phyloP scores from a whole-genome alignment of 306 rosid genomes.

The Elaeagnus macrophylla region DNA sequence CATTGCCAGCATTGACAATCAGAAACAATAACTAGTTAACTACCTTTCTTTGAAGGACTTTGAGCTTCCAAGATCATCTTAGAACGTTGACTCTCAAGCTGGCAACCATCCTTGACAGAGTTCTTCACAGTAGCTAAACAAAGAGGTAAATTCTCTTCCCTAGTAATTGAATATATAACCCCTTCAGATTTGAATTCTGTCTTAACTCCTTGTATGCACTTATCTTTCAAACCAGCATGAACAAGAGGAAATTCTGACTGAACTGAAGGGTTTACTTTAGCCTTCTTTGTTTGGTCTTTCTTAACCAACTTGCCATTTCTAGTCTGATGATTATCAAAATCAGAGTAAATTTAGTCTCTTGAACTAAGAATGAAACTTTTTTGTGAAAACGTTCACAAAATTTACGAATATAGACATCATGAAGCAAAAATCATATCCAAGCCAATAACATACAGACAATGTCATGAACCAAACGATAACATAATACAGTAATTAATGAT shows the following conservation, averaged over 20 bases:
- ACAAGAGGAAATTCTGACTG: slow-evolving; percentile 8
- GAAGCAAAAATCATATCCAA: not conserved
- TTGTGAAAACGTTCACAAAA: not conserved
- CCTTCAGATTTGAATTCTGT: slow-evolving; percentile 30
- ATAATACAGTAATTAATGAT: not conserved
- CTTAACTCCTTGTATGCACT: slow-evolving; percentile 20
- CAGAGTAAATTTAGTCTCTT: slow-evolving; percentile 10
- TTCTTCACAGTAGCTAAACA: slow-evolving; percentile 11
- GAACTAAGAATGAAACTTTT: not conserved
- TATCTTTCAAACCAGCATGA: slow-evolving; percentile 24
- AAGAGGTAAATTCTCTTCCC: slow-evolving; percentile 24
- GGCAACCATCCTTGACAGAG: slow-evolving; percentile 21
- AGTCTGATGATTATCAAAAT: slow-evolving; percentile 34
- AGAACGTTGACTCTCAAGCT: slow-evolving; percentile 39
- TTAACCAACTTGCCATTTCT: slow-evolving; percentile 38
- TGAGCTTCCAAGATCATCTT: slow-evolving; percentile 31
- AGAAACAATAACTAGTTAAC: slow-evolving; percentile 5
- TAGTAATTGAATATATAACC: slow-evolving; percentile 13
- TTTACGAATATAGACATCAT: slow-evolving; percentile 6
- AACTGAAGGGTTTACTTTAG: slow-evolving; percentile 31
- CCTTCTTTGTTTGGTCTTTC: slow-evolving; percentile 23
- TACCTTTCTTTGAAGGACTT: slow-evolving; percentile 46
- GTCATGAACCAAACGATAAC: not conserved
- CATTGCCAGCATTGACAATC: not conserved
- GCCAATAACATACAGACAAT: not conserved